Base-by-base conservation (phyloP, 208 protist genomes). In the Leishmania lainsoni region DNA sequence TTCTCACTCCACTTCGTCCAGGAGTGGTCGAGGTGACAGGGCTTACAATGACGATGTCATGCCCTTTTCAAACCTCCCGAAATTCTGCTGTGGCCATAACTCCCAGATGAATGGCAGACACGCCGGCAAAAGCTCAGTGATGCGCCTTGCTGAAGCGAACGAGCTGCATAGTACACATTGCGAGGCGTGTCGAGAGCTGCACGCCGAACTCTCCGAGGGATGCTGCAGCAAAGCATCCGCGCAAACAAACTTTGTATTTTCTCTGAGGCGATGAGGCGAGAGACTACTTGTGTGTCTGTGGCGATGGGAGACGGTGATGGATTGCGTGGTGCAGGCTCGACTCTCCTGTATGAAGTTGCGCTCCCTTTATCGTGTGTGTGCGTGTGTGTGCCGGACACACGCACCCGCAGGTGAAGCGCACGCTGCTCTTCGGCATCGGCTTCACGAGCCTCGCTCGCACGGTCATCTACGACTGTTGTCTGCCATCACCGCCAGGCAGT, bases 181-280 rank as follows among this genome's bases (percentile, higher is more conserved):
- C 35, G 70, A 81, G 51, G 70, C 81, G 10, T 85, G 70, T 26
- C 76, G 76, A 4, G 81, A 80, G 70, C 61, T 81, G 51, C 70
- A 45, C 2, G 72, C 51, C 5, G 71, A 69, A 63, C 59, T 61
- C 3, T 54, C 70, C 20, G 75, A 80, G 59, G 81, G 49, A 42
- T 73, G 81, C 45, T 59, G 68, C 29, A 35, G n/a, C 3, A 80
- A 70, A 63, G 81, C 65, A 22, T 58, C 68, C 22, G 74, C 59
- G 39, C 81, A 58, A 63, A 51, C 35, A 9, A 76, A 14, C 32
- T 12, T 76, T 39, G 51, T 6, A 17, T 56, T 26, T 42, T 3
- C 49, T 32, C 58, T 22, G 26, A 76, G 26, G 54, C 51, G 29
- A 29, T 63, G 73, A 42, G 5, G 22, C 8, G 75, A 56, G 56